A percentile compares a stretch with the other conserved stretches of the same genome.
Conservation (phyloP, 345 rosid genomes). For the Bretschneidera sinensis region DNA sequence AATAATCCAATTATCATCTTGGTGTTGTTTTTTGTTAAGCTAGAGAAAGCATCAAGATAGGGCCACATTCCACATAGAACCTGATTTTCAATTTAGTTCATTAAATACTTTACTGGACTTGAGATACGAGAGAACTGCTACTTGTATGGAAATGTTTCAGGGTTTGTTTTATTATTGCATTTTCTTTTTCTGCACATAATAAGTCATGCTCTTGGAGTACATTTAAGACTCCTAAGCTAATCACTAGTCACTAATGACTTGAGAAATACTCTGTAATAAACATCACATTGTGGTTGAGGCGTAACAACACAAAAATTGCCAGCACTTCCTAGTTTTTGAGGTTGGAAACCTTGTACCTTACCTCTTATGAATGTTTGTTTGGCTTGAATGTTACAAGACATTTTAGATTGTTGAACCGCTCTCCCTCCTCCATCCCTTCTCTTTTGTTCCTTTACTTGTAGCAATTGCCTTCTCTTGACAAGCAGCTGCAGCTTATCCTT, state of each 20-base stretch:
- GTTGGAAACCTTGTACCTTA: background rate
- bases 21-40: background rate
- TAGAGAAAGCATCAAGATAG: background rate
- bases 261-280: too few species aligned
- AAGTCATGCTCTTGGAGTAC: too few species aligned
- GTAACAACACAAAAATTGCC: background rate
- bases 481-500: background rate
- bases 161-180: background rate
- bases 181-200: background rate
- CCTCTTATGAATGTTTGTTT: background rate
- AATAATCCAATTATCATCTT: constrained; percentile 10
- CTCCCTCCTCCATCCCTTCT: background rate
- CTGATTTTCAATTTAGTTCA: background rate
- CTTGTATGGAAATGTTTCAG: background rate
- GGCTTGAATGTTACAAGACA: background rate
- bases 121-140: background rate
- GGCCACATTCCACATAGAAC: background rate
- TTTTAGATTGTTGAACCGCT: background rate
- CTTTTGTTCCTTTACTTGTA: background rate
- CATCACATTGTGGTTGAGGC: too few species aligned
- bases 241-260: too few species aligned
- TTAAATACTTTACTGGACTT: background rate
- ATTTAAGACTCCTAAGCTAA: too few species aligned
- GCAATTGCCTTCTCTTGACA: background rate
- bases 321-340: background rate